These are phyloP conservation scores for Pseudopithomyces chartarum DNA, from an alignment of 2,329 filamentous ascomycete species.

Conservation along the genomic window DNA sequence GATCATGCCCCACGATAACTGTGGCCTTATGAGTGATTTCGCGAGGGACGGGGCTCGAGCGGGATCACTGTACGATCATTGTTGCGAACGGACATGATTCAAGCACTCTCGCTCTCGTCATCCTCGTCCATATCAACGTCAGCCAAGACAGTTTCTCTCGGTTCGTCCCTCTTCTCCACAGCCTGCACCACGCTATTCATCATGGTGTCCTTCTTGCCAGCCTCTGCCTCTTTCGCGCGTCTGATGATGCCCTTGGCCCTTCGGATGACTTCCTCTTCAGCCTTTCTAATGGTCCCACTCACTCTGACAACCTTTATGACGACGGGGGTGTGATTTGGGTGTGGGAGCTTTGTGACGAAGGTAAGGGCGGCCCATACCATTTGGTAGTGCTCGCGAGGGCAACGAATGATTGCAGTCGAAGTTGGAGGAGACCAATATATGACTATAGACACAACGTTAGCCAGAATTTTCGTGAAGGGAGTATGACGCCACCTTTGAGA, in stretches of 20 bases:
- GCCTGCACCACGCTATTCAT: slow-evolving; percentile 29
- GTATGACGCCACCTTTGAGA: slow-evolving; percentile 63
- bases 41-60: neutral
- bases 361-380: slow-evolving; percentile 90
- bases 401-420: slow-evolving; percentile 88
- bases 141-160: slow-evolving; percentile 21
- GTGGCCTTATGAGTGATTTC: neutral
- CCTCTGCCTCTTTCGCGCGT: slow-evolving; percentile 60
- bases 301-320: slow-evolving; percentile 85
- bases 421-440: slow-evolving; percentile 94
- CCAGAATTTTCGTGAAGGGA: neutral
- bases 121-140: slow-evolving; percentile 19
- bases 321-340: slow-evolving; percentile 65
- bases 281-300: slow-evolving; percentile 90
- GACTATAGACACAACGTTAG: slow-evolving; percentile 58
- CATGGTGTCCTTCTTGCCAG: slow-evolving; percentile 12
- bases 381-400: slow-evolving; percentile 79
- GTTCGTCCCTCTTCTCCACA: slow-evolving; percentile 25
- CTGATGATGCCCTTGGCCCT: slow-evolving; percentile 75
- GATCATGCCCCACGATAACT: neutral
- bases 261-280: slow-evolving; percentile 85
- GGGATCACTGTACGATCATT: too few species aligned
- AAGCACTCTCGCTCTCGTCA: slow-evolving; percentile 15
- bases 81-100: neutral
- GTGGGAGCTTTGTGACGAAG: slow-evolving; percentile 73